Evolutionary conservation across 371 early-diverging fungal species (phyloP).

Genomic region (Lichtheimia hyalospora): DNA sequence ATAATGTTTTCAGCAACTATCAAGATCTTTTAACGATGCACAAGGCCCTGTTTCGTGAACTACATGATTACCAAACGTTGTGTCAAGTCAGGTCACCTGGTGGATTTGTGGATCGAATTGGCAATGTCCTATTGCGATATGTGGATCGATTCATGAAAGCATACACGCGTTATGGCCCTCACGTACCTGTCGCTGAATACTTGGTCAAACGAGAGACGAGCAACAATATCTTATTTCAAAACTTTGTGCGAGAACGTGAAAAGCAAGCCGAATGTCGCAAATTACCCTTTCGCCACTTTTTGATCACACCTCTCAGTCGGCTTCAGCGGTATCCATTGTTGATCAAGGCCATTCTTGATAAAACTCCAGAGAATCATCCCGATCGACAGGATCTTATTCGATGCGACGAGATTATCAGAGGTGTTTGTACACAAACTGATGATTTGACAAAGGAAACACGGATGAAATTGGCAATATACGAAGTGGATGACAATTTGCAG

Average conservation of each 20-base stretch:
- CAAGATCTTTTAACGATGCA: constrained; percentile 72
- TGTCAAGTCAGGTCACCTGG: constrained; percentile 50
- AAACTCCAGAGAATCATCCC: constrained; percentile 73
- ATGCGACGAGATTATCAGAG: constrained; percentile 64
- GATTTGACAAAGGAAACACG: constrained; percentile 22
- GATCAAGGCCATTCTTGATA: constrained; percentile 79
- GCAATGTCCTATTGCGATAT: constrained; percentile 80
- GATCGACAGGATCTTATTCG: constrained; percentile 62
- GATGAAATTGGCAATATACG: constrained; percentile 25
- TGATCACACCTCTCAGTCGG: constrained; percentile 75
- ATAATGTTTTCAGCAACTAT: constrained; percentile 81
- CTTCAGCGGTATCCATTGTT: constrained; percentile 87
- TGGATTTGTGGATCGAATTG: constrained; percentile 75
- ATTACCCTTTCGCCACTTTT: constrained; percentile 57
- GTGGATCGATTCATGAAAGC: constrained; percentile 66
- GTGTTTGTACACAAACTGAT: constrained; percentile 56
- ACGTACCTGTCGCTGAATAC: constrained; percentile 81
- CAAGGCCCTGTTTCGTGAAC: constrained; percentile 61
- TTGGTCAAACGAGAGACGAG: constrained; percentile 73
- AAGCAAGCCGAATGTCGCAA: constrained; percentile 62
- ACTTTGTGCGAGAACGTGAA: constrained; percentile 70
- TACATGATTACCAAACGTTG: constrained; percentile 65
- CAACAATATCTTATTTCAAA: constrained; percentile 63
- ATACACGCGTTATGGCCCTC: constrained; percentile 84
- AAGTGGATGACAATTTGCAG: constrained; percentile 36